Evolutionary conservation across 306 rosid genomes (phyloP).

Genomic region (Sicyos edulis): DNA sequence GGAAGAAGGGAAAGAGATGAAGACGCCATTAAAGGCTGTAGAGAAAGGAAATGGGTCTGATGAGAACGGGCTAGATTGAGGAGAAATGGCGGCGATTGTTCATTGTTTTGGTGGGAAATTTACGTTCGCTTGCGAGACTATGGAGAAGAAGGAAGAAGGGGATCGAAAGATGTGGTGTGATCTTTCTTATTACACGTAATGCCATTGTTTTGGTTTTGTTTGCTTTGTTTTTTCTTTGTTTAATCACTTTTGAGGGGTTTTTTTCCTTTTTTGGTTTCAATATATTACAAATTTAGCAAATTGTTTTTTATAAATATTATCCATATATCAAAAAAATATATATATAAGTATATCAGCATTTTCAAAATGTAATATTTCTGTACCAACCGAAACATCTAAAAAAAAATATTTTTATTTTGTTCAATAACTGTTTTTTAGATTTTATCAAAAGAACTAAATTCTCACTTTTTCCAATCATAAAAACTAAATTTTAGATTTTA

Average conservation of each 20-base stretch:
- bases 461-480: too few relatives aligned
- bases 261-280: not conserved
- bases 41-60: conserved; percentile 13
- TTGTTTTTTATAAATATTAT: too few relatives aligned
- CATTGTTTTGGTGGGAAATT: conserved; percentile 22
- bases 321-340: too few relatives aligned
- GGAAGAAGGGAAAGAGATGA: conserved; percentile 45
- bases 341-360: too few relatives aligned
- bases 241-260: not conserved
- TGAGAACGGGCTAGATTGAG: conserved; percentile 15
- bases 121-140: not conserved
- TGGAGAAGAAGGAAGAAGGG: not conserved
- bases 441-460: too few relatives aligned
- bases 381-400: too few relatives aligned
- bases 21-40: conserved; percentile 47
- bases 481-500: too few relatives aligned
- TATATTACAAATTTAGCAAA: too few relatives aligned
- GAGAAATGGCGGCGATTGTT: conserved; percentile 4
- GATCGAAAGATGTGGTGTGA: conserved; percentile 11
- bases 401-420: too few relatives aligned
- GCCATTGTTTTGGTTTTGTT: not conserved
- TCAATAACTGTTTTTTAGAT: too few relatives aligned
- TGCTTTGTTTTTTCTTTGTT: not conserved
- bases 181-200: conserved; percentile 3
- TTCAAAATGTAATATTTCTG: too few relatives aligned